Evolutionary conservation across 192 early-diverging fungal species (phyloP).

Genomic region (Mortierella hygrophila): DNA sequence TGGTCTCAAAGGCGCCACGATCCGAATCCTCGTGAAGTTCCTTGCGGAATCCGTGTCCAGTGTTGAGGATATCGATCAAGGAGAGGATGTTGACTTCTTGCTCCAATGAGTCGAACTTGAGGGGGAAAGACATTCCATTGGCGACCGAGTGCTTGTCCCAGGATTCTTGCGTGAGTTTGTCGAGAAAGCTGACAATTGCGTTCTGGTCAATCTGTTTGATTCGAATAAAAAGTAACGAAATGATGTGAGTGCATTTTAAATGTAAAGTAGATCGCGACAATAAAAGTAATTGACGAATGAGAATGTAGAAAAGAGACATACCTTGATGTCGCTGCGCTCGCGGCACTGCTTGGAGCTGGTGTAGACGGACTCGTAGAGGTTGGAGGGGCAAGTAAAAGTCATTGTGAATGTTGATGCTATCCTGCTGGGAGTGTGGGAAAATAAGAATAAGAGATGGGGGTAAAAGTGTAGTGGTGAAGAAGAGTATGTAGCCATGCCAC

Average conservation of each 20-base stretch:
- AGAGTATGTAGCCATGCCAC: not conserved
- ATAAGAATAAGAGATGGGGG: not conserved
- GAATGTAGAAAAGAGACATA: not conserved
- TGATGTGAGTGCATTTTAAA: not conserved
- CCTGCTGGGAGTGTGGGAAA: not conserved
- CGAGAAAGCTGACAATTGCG: constrained; percentile 37
- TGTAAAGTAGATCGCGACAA: not conserved
- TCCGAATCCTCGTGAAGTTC: constrained; percentile 74
- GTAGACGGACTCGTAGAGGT: constrained; percentile 46
- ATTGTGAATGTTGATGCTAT: not conserved
- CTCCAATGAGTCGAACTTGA: constrained; percentile 79
- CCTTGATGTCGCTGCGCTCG: constrained; percentile 50
- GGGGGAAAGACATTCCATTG: constrained; percentile 74
- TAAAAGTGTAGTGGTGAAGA: not conserved
- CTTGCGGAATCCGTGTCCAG: constrained; percentile 81
- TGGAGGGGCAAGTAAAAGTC: constrained; percentile 47
- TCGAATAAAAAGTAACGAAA: not conserved
- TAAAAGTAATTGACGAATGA: not conserved
- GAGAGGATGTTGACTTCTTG: constrained; percentile 86
- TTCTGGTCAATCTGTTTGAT: constrained; percentile 36
- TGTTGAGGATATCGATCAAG: constrained; percentile 79
- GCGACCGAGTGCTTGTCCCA: constrained; percentile 60
- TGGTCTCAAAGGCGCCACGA: constrained; percentile 81
- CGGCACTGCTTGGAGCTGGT: constrained; percentile 32
- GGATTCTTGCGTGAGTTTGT: constrained; percentile 39